Evolutionary conservation across 2,329 filamentous ascomycete genomes (phyloP).

Genomic region (Fusarium ambrosium): DNA sequence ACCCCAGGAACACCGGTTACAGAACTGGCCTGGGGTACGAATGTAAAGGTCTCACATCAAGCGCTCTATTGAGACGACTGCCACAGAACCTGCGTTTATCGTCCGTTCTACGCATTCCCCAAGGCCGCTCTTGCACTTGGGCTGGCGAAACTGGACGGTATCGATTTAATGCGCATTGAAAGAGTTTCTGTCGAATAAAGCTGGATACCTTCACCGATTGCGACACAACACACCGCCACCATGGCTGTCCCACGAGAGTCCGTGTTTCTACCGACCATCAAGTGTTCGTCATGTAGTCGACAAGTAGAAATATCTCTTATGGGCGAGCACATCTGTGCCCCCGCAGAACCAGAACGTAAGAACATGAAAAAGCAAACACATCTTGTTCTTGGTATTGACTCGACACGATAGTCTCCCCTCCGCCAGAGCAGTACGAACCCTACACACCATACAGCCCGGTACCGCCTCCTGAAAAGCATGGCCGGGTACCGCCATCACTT

Average conservation of each 20-base stretch:
- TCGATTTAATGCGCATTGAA: constrained; percentile 24
- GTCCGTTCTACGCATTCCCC: constrained; percentile 6
- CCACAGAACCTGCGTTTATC: constrained; percentile 16
- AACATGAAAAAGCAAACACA: constrained; percentile 10
- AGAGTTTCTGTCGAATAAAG: constrained; percentile 8
- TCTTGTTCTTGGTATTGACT: constrained; percentile 13
- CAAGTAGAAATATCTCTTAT: constrained; percentile 88
- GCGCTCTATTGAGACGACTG: constrained; percentile 27
- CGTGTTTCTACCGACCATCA: constrained; percentile 84
- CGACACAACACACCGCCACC: constrained; percentile 39
- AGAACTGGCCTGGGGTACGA: constrained; percentile 48
- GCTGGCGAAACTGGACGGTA: constrained; percentile 9
- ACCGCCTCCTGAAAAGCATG: constrained; percentile 52
- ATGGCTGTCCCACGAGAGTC: constrained; percentile 71
- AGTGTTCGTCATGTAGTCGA: constrained; percentile 83
- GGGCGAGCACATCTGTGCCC: constrained; percentile 84
- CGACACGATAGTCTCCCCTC: constrained; percentile 53
- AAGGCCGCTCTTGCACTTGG: constrained; percentile 7
- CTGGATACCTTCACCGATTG: neutral
- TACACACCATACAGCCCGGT: constrained; percentile 48
- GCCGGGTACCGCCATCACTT: constrained; percentile 60
- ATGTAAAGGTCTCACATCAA: constrained; percentile 37
- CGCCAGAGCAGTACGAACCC: constrained; percentile 50
- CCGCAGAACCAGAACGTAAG: constrained; percentile 64
- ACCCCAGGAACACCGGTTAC: constrained; percentile 46